Base-by-base conservation (phyloP, 2,329 filamentous ascomycete genomes). In the Colletotrichum destructivum region DNA sequence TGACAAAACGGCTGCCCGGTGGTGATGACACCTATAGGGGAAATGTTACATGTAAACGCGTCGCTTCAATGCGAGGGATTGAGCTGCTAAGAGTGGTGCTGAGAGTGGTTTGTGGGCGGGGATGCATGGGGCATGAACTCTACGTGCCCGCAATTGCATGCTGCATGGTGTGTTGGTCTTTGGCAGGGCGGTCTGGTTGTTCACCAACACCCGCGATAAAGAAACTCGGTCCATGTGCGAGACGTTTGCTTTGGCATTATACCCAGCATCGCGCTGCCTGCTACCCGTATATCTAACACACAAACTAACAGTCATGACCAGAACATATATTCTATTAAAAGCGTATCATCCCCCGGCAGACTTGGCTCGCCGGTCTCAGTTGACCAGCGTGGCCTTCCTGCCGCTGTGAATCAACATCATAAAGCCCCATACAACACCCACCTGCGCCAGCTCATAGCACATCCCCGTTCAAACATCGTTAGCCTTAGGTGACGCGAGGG, bases 301-400 rank as follows among this genome's bases (percentile, higher is more conserved):
- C 2, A 63, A 55, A 21, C n/a, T 47, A 5, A 44, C n/a, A 44
- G 26, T 55, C 59, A 51, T 69, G 54, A 60, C 42, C 54, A 63
- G 59, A 72, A 69, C 59, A 46, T 69, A 55, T 61, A 44, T 60
- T 72, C 60, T 72, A 72, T 64, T 72, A 72, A 64, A 72, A 54
- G 21, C 65, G 64, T 69, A 72, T 69, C 59, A 54, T 72, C 69
- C 31, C 47, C 40, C 21, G 47, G 65, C 65, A 55, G 47, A 56
- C 40, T 60, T n/a, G 65, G 60, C 60, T 60, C 40, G 35, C 35
- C 35, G 16, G 69, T 60, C 40, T 18, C 12, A 59, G 7, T 23
- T 13, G 23, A 63, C 69, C 54, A 59, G 59, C 66, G 31, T 26
- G 60, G 55, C 47, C 65, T 60, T 38, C 54, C 35, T 26, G 23